Conservation (phyloP, 2,329 filamentous ascomycete species). For the Akanthomyces muscarius region DNA sequence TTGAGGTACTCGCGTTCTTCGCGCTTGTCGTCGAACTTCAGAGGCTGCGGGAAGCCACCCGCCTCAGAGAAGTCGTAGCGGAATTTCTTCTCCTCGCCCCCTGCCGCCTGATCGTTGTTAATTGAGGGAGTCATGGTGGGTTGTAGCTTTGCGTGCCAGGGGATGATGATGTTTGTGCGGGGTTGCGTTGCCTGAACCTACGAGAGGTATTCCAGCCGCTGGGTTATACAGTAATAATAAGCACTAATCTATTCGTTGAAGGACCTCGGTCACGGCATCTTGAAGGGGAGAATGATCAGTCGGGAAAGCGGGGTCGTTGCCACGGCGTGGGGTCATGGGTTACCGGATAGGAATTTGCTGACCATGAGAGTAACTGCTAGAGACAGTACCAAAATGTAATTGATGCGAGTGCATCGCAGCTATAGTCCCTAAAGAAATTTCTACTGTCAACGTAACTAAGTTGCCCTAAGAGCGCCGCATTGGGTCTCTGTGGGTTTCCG, state of each 20-base stretch:
- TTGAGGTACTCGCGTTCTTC: constrained; percentile 52
- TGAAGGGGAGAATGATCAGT: neutral
- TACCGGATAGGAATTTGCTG: too few relatives aligned
- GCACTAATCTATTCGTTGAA: neutral
- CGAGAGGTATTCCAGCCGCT: neutral
- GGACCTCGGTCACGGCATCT: neutral
- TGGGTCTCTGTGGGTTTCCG: too few relatives aligned
- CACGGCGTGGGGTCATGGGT: too few relatives aligned
- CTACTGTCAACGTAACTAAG: too few relatives aligned
- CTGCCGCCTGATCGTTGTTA: neutral
- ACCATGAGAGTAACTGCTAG: too few relatives aligned
- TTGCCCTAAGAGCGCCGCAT: too few relatives aligned
- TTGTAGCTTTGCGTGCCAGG: neutral
- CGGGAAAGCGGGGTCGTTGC: neutral
- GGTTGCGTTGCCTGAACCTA: neutral
- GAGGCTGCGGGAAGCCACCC: constrained; percentile 13
- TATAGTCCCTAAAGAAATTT: too few relatives aligned
- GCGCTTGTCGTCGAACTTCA: constrained; percentile 25
- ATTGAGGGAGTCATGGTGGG: neutral
- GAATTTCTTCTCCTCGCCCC: constrained; percentile 5
- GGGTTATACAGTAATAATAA: neutral
- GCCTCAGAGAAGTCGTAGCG: constrained; percentile 13
- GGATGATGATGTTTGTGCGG: neutral
- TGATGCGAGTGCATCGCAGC: too few relatives aligned
- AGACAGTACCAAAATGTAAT: too few relatives aligned